Base-by-base conservation (phyloP, 495 filamentous ascomycete genomes). In the Penicillium salamii region DNA sequence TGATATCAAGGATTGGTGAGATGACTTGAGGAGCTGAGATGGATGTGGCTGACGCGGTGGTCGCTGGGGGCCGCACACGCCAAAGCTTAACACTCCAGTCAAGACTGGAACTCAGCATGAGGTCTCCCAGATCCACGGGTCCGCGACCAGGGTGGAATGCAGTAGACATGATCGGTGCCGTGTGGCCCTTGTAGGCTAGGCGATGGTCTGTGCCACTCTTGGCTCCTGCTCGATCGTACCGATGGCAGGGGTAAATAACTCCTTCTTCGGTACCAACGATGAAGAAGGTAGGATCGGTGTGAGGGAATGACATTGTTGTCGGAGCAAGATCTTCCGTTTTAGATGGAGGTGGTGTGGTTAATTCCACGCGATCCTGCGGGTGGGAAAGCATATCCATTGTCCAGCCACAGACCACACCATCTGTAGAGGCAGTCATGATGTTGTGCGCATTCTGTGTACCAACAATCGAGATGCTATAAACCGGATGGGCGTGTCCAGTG, bases 381-480 rank as follows among this genome's bases (percentile, higher is more conserved):
- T 95, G 86, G 1, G 90, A 86, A 28, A 99, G 84, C 90, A 97
- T 97, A 70, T 97, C 95, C 9, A 96, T 85, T 14, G 86, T 88
- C 95, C 95, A 99, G 37, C 89, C 87, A 68, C 95, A 97, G 52
- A 97, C 88, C 28, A 92, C 89, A 48, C 95, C 95, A 60, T 99
- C 95, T 0, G 95, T 99, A 3, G 91, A 96, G 62, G 86, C 88
- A 15, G 90, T 95, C 46, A 99, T 84, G 64, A 99, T 95, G 62
- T 97, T 97, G 68, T 96, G 93, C 41, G 95, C 95, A 67, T 99
- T 97, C 68, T 97, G 95, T 5, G 93, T 99, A 52, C 93, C 93
- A 33, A 97, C 88, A 21, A 97, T 91, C 36, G 93, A 90, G 49
- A 99, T 84, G 20, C 85, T 87, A 74, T 99, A 99, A 46, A 99